These are phyloP conservation scores for Papiliotrema terrestris DNA, from an alignment of 1,284 basidiomycete genomes.

Conservation along the genomic window DNA sequence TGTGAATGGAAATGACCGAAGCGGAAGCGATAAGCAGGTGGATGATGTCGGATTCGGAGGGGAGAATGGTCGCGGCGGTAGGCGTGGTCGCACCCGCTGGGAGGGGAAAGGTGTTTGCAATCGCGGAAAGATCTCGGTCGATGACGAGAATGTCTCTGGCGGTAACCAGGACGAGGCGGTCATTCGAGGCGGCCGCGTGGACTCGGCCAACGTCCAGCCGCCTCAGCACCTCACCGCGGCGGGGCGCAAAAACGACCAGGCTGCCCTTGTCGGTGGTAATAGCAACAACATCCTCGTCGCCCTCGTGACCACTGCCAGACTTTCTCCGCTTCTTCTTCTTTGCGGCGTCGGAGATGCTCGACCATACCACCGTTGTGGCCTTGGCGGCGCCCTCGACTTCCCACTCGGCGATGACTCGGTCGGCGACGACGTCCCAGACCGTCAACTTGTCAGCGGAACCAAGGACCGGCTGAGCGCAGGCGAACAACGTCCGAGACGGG, in stretches of 20 bases:
- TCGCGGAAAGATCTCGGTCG: constrained; percentile 24
- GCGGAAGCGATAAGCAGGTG: constrained; percentile 33
- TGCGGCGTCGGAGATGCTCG: constrained; percentile 14
- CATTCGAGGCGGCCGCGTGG: constrained; percentile 34
- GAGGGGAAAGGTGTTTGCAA: constrained; percentile 31
- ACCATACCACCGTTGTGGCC: constrained; percentile 38
- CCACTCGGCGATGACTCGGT: constrained; percentile 45
- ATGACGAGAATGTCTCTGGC: constrained; percentile 31
- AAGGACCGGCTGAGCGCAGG: constrained; percentile 42
- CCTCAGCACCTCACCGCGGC: constrained; percentile 28
- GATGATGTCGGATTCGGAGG: constrained; percentile 29
- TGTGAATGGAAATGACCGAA: constrained; percentile 32
- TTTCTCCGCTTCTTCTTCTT: constrained; percentile 33
- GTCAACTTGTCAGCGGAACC: constrained; percentile 46
- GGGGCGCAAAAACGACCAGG: constrained; percentile 30
- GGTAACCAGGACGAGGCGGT: constrained; percentile 32
- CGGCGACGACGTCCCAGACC: constrained; percentile 44
- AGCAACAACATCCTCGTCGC: constrained; percentile 38
- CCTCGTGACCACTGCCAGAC: constrained; percentile 20
- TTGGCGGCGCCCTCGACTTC: constrained; percentile 43
- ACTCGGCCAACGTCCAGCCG: constrained; percentile 26
- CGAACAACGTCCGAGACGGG: constrained; percentile 40
- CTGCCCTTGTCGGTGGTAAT: constrained; percentile 33
- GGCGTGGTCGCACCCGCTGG: constrained; percentile 25
- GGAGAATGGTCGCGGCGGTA: constrained; percentile 33